Base-by-base conservation (phyloP, 306 rosid genomes). In the Corylus avellana region DNA sequence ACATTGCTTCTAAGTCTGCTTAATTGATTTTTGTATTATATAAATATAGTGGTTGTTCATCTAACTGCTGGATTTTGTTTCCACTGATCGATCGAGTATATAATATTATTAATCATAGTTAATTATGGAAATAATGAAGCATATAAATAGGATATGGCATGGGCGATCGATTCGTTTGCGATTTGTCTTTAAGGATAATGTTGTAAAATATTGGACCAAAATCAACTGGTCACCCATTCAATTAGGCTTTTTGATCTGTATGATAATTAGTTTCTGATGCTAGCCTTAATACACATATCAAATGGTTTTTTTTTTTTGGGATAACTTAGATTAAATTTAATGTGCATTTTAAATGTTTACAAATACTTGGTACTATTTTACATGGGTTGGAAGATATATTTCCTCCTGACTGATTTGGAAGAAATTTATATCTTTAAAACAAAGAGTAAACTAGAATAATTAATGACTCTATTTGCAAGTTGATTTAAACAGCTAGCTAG, bases 21-120 rank as follows among this genome's bases (percentile, higher is more conserved):
- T 66, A 55, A 62, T 83, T 66, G 58, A 62, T 83, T 82, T 74
- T 50, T 32, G 35, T 32, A 32, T 32, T 32, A 32, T 32, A 32
- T 32, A 32, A 32, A 32, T 32, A 32, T 32, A 56, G 75, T 78
- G 71, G 85, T 88, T 84, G 88, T 80, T 89, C 82, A 80, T 84
- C 92, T 78, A 84, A 88, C 91, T 74, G 13, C 82, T 61, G 83
- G 88, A 86, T 79, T 86, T 81, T 86, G 91, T 90, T 44, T 90
- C 75, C 88, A 71, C 80, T 68, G 51, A 17, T 72, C 25, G 25
- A 22, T 22, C 25, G 25, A 3, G 12, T 5, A 44, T 70, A 46
- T 46, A 72, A 81, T 81, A 75, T 73, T 53, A 53, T 73, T 53
- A 53, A 20, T 54, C 50, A 74, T 29, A n/a, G 66, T 44, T 35